Percentiles rank a stretch among this genome's conserved stretches.
Evolutionary conservation across 1,139 yeast species (phyloP).

Genomic region (Debaryomyces nepalensis): DNA sequence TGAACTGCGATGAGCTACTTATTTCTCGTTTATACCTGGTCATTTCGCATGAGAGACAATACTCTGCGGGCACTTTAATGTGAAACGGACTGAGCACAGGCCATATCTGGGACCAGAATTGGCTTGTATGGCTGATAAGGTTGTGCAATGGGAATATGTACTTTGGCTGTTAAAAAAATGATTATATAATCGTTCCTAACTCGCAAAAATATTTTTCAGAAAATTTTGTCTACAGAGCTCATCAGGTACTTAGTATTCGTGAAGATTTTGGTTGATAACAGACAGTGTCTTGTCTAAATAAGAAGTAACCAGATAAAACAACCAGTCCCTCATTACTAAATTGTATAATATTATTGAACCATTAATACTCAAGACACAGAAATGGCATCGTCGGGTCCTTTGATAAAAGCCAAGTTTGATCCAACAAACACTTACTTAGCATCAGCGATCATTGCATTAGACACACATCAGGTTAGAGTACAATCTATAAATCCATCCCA

Average conservation of each 20-base stretch:
- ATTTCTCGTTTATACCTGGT: no score
- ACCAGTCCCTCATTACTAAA: background rate
- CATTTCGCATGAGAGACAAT: no score
- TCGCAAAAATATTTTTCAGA: conserved; percentile 8
- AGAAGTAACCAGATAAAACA: background rate
- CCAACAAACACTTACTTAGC: conserved; percentile 65
- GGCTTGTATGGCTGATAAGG: no score
- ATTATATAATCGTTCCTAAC: conserved; percentile 6
- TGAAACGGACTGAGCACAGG: no score
- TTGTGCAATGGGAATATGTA: no score
- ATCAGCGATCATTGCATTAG: conserved; percentile 70
- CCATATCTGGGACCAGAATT: no score
- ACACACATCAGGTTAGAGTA: conserved; percentile 72
- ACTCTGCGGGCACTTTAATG: no score
- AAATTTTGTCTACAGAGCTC: conserved; percentile 8
- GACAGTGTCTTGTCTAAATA: background rate
- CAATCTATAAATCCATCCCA: conserved; percentile 52
- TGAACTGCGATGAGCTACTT: no score
- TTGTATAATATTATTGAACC: conserved; percentile 1
- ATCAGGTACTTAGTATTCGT: background rate
- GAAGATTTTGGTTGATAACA: no score
- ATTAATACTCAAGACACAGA: conserved; percentile 12
- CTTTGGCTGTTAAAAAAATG: conserved; percentile 7
- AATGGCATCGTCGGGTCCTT: conserved; percentile 24
- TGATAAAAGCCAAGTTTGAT: conserved; percentile 52